Evolutionary conservation across 305 asterid species (phyloP), one percentile per base, ranked within the genome.

Genomic region (Caryopteris hybrid): DNA sequence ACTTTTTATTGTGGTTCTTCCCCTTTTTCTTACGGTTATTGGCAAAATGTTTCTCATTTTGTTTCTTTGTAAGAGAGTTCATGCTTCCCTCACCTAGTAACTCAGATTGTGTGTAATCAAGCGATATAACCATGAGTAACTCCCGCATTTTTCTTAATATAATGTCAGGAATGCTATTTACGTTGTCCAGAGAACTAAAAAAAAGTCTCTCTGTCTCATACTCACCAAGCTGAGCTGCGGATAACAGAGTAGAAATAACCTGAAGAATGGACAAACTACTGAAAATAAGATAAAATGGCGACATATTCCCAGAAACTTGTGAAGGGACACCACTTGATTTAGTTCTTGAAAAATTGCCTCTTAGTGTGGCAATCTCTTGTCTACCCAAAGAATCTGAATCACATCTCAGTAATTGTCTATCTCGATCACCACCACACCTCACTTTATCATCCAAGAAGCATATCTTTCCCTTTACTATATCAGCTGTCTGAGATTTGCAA

Each of bases 91-190:
- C 97, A 61, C 80, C 93, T 21, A 94, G 85, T 72, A 94, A 85
- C 90, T 94, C 99, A 75, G 79, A 64, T 79, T 87, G 91, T 65
- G 99, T 89, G 78, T 90, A 94, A 80, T 94, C 97, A 71, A 89
- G 96, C 2, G 97, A 94, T 78, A 91, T 68, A 77, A 79, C 81
- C 95, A 91, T 85, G 68, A 94, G 90, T 55, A 89, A 59, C 59
- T 82, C 97, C 69, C 99, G 95, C 78, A 91, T 53, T 74, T 86
- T 89, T 83, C 96, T 78, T 53, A 87, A 75, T 73, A 87, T 68
- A 69, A 83, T 70, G 77, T 94, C 99, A 74, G 93, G 76, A 64
- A 90, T 77, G 65, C 88, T 86, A 81, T 79, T 81, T 76, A 88
- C 86, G 80, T 85, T 64, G 71, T 80, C 89, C 84, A 94, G 72